Percentiles rank a stretch among this genome's conserved stretches.
Conservation (phyloP, 2,329 filamentous ascomycete species). For the Penicillium sp. region DNA sequence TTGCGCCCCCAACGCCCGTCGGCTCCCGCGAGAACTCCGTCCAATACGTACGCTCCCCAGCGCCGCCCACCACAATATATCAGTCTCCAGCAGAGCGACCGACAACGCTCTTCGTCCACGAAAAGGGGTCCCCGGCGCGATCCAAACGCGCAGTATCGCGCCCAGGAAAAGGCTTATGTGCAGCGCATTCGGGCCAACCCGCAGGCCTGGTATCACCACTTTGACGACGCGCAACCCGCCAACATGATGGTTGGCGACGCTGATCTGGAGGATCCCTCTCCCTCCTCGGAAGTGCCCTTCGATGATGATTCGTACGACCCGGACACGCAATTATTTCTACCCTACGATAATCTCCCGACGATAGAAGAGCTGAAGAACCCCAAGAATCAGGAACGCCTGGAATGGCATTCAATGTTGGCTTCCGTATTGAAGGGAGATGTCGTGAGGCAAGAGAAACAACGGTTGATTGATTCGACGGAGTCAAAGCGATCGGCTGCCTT, state of each 20-base stretch:
- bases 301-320: conserved; percentile 85
- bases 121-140: conserved; percentile 59
- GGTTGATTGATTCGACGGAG: conserved; percentile 78
- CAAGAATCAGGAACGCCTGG: conserved; percentile 82
- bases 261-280: conserved; percentile 88
- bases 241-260: conserved; percentile 72
- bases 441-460: conserved; percentile 96
- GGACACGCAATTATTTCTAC: conserved; percentile 89
- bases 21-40: conserved; percentile 71
- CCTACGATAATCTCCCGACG: conserved; percentile 84
- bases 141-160: conserved; percentile 72
- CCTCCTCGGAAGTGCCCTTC: conserved; percentile 77
- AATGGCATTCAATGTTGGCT: conserved; percentile 98
- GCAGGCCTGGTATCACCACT: conserved; percentile 67
- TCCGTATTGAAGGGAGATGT: conserved; percentile 96
- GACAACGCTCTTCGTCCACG: conserved; percentile 59
- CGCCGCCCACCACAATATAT: conserved; percentile 57
- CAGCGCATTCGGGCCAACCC: conserved; percentile 84
- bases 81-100: conserved; percentile 48
- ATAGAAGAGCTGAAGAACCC: conserved; percentile 88
- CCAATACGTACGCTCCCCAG: conserved; percentile 72
- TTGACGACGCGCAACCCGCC: conserved; percentile 65
- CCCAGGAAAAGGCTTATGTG: conserved; percentile 93
- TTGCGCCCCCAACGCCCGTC: conserved; percentile 65
- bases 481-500: conserved; percentile 70